Conservation (phyloP, 1,284 basidiomycete genomes). For the Golubevia sp. region DNA sequence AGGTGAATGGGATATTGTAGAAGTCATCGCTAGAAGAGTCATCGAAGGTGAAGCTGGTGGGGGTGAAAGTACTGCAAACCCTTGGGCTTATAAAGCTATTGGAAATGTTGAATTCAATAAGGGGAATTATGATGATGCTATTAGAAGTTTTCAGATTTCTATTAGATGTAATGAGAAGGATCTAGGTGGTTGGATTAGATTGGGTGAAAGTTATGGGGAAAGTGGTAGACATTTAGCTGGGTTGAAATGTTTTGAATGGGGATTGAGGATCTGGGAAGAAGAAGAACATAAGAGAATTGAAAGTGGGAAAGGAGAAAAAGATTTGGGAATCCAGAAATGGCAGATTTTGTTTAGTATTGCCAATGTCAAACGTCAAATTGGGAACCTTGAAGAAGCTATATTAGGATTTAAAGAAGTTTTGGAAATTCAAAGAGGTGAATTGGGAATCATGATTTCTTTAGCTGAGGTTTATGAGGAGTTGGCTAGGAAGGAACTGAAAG, state of each 20-base stretch:
- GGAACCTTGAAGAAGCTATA: too few species aligned
- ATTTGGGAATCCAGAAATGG: too few species aligned
- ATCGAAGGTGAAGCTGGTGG: slow-evolving; percentile 73
- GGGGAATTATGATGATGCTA: slow-evolving; percentile 76
- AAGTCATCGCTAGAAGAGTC: slow-evolving; percentile 85
- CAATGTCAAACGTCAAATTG: too few species aligned
- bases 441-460: too few species aligned
- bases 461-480: too few species aligned
- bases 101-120: slow-evolving; percentile 87
- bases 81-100: slow-evolving; percentile 98
- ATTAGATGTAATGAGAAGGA: slow-evolving; percentile 81
- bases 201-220: slow-evolving; percentile 88
- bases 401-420: too few species aligned
- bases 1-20: slow-evolving; percentile 92
- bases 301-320: too few species aligned
- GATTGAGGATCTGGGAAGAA: slow-evolving; percentile 64
- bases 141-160: slow-evolving; percentile 84
- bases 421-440: too few species aligned
- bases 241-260: slow-evolving; percentile 80
- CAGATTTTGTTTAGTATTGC: too few species aligned
- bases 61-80: slow-evolving; percentile 68
- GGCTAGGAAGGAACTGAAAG: too few species aligned
- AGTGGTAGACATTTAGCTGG: slow-evolving; percentile 87
- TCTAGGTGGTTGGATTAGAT: slow-evolving; percentile 78
- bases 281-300: not conserved